Evolutionary conservation across 139 green algal species (phyloP).

Genomic region (Zygnema cylindricum): DNA sequence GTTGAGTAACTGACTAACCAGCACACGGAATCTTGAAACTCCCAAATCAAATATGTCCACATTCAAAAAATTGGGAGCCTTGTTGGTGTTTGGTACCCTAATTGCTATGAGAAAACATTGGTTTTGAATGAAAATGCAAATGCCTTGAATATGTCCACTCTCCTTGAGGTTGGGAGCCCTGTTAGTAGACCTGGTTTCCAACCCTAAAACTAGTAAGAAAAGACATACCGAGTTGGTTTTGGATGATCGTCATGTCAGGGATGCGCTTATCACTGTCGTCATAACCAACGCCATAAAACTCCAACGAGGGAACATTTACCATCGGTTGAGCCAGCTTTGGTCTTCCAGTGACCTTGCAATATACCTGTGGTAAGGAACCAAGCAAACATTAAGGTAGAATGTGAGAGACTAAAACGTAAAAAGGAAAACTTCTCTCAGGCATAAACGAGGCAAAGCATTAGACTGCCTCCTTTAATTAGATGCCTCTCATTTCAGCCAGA

Average conservation of each 20-base stretch:
- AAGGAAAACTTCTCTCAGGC: background rate
- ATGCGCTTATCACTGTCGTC: constrained; percentile 52
- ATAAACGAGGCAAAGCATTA: background rate
- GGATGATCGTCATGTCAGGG: constrained; percentile 44
- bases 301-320: constrained; percentile 27
- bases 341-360: constrained; percentile 26
- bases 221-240: constrained; percentile 32
- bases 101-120: background rate
- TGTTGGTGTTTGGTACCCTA: background rate
- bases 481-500: no score
- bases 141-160: background rate
- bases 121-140: background rate
- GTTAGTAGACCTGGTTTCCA: background rate
- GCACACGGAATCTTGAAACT: background rate
- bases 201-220: background rate
- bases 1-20: background rate
- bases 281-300: constrained; percentile 51
- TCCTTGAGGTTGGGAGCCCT: background rate
- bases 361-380: constrained; percentile 7
- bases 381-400: background rate
- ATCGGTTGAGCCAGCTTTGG: background rate
- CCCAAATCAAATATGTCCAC: background rate
- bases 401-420: background rate
- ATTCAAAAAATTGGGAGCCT: background rate
- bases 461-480: background rate